These are phyloP conservation scores for Brassica hybrid DNA, from an alignment of 441 rosid genomes.

Conservation along the genomic window DNA sequence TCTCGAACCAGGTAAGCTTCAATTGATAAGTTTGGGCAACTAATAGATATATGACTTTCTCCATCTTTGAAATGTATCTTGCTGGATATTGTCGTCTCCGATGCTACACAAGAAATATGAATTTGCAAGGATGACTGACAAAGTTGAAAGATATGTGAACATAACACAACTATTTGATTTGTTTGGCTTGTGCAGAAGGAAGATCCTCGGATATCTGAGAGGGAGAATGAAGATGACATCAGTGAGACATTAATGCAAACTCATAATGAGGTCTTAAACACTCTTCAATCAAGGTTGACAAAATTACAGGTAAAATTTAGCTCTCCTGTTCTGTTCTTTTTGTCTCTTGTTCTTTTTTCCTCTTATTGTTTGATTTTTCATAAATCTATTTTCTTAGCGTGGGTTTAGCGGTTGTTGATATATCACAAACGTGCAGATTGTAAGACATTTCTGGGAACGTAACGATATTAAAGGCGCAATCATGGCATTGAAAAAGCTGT, in stretches of 20 bases:
- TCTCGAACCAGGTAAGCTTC: conserved; percentile 33
- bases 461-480: conserved; percentile 79
- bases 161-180: conserved; percentile 8
- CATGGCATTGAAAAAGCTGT: conserved; percentile 71
- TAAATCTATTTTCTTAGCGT: background rate
- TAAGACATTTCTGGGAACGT: conserved; percentile 83
- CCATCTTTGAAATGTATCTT: conserved; percentile 10
- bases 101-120: conserved; percentile 1
- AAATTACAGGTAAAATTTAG: conserved; percentile 72
- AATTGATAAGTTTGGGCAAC: background rate
- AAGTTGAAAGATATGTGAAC: background rate
- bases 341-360: background rate
- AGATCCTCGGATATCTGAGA: conserved; percentile 66
- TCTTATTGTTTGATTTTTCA: background rate
- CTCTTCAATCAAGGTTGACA: conserved; percentile 79
- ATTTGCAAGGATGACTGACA: conserved; percentile 2
- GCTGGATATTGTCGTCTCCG: background rate
- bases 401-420: conserved; percentile 12
- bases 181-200: conserved; percentile 57
- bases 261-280: conserved; percentile 71
- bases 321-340: conserved; percentile 9
- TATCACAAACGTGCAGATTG: conserved; percentile 57
- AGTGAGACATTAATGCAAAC: conserved; percentile 69
- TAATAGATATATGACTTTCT: background rate
- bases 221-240: conserved; percentile 52